phyloP scores from a whole-genome alignment of 768 basidiomycete genomes.

The Psilocybe cyanescens region DNA sequence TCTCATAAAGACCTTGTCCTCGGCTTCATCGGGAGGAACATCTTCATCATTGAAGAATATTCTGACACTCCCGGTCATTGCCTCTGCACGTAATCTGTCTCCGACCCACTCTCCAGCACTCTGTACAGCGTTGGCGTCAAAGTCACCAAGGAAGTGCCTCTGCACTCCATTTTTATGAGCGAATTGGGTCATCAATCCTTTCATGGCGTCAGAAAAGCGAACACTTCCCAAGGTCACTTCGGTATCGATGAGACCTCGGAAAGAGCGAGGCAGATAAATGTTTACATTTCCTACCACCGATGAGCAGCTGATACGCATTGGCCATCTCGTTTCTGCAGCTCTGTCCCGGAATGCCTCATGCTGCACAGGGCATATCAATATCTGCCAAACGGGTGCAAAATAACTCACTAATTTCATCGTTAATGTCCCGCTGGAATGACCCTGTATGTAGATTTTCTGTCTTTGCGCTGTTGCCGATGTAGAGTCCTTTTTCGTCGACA shows the following conservation, averaged over 20 bases:
- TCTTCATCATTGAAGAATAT: constrained; percentile 4
- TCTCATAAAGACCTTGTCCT: background rate
- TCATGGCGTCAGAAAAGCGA: constrained; percentile 31
- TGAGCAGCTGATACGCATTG: background rate
- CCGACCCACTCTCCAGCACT: constrained; percentile 7
- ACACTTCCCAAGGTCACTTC: constrained; percentile 25
- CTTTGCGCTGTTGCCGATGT: background rate
- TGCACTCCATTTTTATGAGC: constrained; percentile 31
- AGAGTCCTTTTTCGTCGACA: constrained; percentile 12
- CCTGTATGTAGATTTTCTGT: constrained; percentile 23
- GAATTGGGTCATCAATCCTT: constrained; percentile 27
- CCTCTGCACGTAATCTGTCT: background rate
- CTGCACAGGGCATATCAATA: background rate
- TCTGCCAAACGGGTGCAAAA: background rate
- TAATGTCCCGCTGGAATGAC: constrained; percentile 26
- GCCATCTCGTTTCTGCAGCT: background rate
- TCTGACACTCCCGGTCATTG: background rate
- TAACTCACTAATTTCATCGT: constrained; percentile 24
- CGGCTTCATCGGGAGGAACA: too few species aligned
- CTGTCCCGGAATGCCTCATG: background rate
- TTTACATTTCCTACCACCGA: constrained; percentile 14
- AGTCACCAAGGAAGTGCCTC: constrained; percentile 39
- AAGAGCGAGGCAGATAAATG: constrained; percentile 5
- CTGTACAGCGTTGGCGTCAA: background rate
- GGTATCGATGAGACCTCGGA: constrained; percentile 31